Base-by-base conservation (phyloP, 306 rosid genomes). In the Inga laurina region DNA sequence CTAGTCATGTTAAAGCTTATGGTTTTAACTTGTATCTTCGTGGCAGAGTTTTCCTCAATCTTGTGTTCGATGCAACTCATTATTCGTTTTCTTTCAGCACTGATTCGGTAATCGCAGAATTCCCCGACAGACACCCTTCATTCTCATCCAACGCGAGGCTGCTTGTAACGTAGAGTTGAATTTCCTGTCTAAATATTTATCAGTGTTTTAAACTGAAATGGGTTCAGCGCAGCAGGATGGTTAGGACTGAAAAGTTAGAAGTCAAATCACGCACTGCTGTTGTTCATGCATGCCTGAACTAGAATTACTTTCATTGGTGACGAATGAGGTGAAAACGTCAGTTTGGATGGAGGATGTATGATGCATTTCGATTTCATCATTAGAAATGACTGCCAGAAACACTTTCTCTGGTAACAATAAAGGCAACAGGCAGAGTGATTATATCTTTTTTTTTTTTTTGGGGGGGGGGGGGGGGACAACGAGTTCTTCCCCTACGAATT, bases 251-350 rank as follows among this genome's bases (percentile, higher is more conserved):
- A 52, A 74, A 73, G 24, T 61, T 83, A 72, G 35, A 45, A 19
- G 56, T 44, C 64, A 76, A 76, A 45, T 11, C 49, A 45, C 13
- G 14, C 49, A 45, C 49, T 45, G 12, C 13, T 45, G 12, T 8
- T 45, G 49, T 45, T 45, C 49, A 22, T 24, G 84, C 43, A 14
- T 56, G 68, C 76, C 19, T 45, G 78, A 83, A 70, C 39, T 83
- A 76, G 35, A 24, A 72, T 76, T 79, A 45, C 44, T 59, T 68
- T 22, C 66, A n/a, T 43, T 22, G 27, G 37, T 12, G 5, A 24
- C 0, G 27, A 6, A 34, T 4, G 24, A 61, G 7, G 24, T 56
- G 3, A 54, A 56, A 21, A 56, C 10, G 2, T 57, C 22, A 70
- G 68, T 77, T 71, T 73, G 15, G 69, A 72, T 71, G 44, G n/a